Percentiles rank a stretch among this genome's conserved stretches.
Evolutionary conservation across 371 early-diverging fungal genomes (phyloP).

Genomic region (Quaeritorhiza haematococci): DNA sequence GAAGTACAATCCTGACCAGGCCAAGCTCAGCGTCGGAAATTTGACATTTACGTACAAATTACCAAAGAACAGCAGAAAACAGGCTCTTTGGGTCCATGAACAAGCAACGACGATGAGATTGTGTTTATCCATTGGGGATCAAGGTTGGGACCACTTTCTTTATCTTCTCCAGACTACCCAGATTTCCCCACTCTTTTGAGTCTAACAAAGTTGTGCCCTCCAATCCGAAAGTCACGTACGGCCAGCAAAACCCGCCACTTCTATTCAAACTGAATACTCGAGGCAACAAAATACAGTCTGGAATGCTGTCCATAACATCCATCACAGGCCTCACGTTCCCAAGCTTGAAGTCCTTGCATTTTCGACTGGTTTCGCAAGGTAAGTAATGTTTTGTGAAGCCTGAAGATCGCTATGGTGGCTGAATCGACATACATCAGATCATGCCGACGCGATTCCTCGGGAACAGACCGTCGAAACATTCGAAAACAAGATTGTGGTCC

Average conservation of each 20-base stretch:
- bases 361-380: neutral
- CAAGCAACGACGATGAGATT: neutral
- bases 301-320: too few species aligned
- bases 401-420: neutral
- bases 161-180: too few species aligned
- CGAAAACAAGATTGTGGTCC: neutral
- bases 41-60: conserved; percentile 57
- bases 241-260: too few species aligned
- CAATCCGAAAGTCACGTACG: too few species aligned
- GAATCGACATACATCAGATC: neutral
- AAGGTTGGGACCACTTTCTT: too few species aligned
- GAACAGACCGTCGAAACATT: neutral
- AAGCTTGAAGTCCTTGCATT: conserved; percentile 12
- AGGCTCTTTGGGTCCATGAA: neutral
- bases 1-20: conserved; percentile 60
- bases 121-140: neutral
- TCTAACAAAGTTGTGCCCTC: too few species aligned
- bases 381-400: neutral
- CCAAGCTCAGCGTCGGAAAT: conserved; percentile 52
- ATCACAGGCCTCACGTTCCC: conserved; percentile 51
- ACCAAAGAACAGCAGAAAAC: conserved; percentile 54
- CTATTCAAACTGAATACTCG: too few species aligned
- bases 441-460: neutral
- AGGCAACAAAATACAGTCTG: too few species aligned
- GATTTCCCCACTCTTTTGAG: too few species aligned